These are phyloP conservation scores for Fusarium annulatum DNA, from an alignment of 2,329 filamentous ascomycete genomes.

Conservation along the genomic window DNA sequence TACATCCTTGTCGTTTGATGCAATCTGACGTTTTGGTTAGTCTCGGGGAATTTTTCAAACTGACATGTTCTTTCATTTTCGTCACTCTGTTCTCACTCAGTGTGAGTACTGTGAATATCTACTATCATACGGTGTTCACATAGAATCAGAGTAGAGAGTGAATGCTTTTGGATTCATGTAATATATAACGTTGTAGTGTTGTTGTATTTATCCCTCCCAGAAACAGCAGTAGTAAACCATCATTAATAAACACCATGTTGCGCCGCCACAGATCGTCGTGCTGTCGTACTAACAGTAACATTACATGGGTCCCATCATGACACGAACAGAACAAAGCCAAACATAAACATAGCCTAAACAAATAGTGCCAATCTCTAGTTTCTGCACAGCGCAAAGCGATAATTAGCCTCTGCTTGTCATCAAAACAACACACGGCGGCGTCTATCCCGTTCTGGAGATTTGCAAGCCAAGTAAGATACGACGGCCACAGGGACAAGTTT, in stretches of 20 bases:
- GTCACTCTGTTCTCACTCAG: slow-evolving; percentile 10
- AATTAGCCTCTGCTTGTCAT: slow-evolving; percentile 42
- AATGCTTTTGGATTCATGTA: slow-evolving; percentile 7
- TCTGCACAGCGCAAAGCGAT: slow-evolving; percentile 34
- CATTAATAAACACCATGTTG: slow-evolving; percentile 32
- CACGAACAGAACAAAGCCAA: slow-evolving; percentile 5
- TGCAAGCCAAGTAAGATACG: slow-evolving; percentile 44
- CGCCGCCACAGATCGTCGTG: slow-evolving; percentile 26
- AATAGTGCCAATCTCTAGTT: slow-evolving; percentile 21
- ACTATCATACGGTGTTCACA: background rate
- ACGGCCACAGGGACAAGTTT: slow-evolving; percentile 6
- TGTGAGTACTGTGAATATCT: background rate
- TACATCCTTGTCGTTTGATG: slow-evolving; percentile 17
- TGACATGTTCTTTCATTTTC: background rate
- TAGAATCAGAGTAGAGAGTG: background rate
- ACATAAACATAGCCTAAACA: background rate
- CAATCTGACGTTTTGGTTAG: slow-evolving; percentile 26
- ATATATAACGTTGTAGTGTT: background rate
- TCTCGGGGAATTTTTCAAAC: background rate
- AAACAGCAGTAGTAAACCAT: slow-evolving; percentile 11
- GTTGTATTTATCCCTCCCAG: slow-evolving; percentile 25
- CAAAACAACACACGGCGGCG: slow-evolving; percentile 1
- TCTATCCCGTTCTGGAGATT: slow-evolving; percentile 45
- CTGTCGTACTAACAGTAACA: slow-evolving; percentile 13
- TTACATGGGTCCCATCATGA: slow-evolving; percentile 37